Evolutionary conservation across 305 asterid species (phyloP).

Genomic region (Fraxinus dipetala): DNA sequence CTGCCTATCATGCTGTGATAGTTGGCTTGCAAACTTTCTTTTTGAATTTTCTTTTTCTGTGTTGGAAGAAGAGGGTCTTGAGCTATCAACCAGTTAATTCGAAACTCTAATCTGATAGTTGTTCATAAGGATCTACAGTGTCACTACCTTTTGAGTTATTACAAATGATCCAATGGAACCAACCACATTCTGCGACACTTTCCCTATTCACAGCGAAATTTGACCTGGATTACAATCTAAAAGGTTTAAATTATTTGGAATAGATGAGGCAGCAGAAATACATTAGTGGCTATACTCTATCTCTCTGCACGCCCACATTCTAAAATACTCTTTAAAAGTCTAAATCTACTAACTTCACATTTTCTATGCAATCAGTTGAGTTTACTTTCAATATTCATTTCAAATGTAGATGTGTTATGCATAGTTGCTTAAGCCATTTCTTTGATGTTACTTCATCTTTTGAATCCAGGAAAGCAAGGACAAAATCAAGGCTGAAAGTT

Average conservation of each 20-base stretch:
- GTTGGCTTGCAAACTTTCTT: background rate
- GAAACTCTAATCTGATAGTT: background rate
- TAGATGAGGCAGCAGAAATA: background rate
- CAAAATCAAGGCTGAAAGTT: conserved; percentile 74
- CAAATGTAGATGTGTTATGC: background rate
- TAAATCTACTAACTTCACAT: background rate
- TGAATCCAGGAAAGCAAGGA: conserved; percentile 61
- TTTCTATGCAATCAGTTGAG: conserved; percentile 9
- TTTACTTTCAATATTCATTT: background rate
- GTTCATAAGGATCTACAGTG: background rate
- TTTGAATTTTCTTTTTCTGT: background rate
- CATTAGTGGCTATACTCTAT: background rate
- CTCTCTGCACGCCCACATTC: background rate
- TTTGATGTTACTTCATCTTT: conserved; percentile 20
- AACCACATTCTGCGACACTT: background rate
- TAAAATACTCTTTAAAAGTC: background rate
- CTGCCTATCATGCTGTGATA: background rate
- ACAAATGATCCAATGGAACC: background rate
- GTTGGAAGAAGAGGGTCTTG: background rate
- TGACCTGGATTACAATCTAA: background rate
- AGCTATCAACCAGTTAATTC: background rate
- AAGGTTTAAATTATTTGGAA: background rate
- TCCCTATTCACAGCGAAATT: background rate
- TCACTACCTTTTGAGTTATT: conserved; percentile 1
- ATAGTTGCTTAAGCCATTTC: background rate